Base-by-base conservation (phyloP, 2,329 filamentous ascomycete genomes). In the Xylaria sp. region DNA sequence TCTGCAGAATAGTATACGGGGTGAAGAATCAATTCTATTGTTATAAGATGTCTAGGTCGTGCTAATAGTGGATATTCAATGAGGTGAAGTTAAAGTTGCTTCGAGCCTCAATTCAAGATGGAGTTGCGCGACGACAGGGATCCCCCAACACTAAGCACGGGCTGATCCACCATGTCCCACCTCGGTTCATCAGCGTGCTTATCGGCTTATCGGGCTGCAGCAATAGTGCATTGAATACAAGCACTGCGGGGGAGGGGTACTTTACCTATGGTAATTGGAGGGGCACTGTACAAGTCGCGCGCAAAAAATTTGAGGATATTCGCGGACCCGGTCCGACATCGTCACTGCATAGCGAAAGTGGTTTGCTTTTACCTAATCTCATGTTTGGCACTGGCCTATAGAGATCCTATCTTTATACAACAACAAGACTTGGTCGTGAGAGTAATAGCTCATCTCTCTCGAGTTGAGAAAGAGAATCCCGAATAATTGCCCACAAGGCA, bases 231-330 rank as follows among this genome's bases (percentile, higher is more conserved):
- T 14, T n/a, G 24, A 14, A 48, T 45, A 53, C 60, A 62, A 62
- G 57, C 56, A 71, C 68, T 73, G 74, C 74, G 75, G 75, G 75
- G 74, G 74, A 75, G 75, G 75, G 74, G 74, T 75, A 64, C 55
- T 12, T 70, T 19, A 65, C 50, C 21, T 71, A 14, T 64, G 42
- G 50, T 34, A 64, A 62, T 71, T 68, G 68, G 73, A 76, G 74
- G 74, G 74, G 73, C 71, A 74, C 68, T 64, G 61, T 50, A 19
- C 12, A 6, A 56, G 64, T 60, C 11, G 36, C 17, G 36, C 32
- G 53, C 42, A 67, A 71, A 70, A 71, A 71, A 64, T 71, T 69
- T 71, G 69, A 71, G 61, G 63, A 58, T 69, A 56, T 58, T 67
- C 63, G 55, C 59, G 39, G 53, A 48, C 56, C 56, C 36, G 32